These are phyloP conservation scores for Lathyrus aphaca DNA, from an alignment of 306 rosid genomes.

Conservation along the genomic window DNA sequence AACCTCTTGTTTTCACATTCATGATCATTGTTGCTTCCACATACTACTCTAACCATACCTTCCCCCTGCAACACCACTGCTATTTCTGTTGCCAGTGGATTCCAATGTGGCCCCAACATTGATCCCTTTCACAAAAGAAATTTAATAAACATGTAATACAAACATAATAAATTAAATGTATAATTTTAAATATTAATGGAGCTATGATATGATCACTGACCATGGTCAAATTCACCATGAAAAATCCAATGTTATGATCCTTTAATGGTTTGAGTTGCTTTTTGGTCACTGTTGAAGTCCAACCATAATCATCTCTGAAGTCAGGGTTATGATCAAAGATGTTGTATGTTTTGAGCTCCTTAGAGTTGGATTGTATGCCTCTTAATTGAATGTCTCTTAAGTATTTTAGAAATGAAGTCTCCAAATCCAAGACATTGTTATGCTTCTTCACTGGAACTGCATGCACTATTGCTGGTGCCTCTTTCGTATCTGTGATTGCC, in stretches of 20 bases:
- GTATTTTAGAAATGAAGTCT: slow-evolving; percentile 47
- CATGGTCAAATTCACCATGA: slow-evolving; percentile 73
- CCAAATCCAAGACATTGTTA: slow-evolving; percentile 47
- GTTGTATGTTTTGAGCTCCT: slow-evolving; percentile 48
- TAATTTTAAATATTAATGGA: not conserved
- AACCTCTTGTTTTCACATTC: slow-evolving; percentile 63
- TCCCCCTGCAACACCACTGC: slow-evolving; percentile 60
- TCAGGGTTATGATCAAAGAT: slow-evolving; percentile 59
- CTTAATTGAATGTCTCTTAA: slow-evolving; percentile 34
- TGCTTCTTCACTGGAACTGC: slow-evolving; percentile 49
- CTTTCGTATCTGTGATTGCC: slow-evolving; percentile 46
- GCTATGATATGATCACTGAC: slow-evolving; percentile 44
- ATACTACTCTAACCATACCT: slow-evolving; percentile 74
- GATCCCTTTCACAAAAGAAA: slow-evolving; percentile 53
- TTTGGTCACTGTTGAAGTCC: slow-evolving; percentile 71
- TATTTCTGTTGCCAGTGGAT: slow-evolving; percentile 75
- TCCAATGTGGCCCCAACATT: slow-evolving; percentile 98
- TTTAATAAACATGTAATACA: not conserved
- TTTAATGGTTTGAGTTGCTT: slow-evolving; percentile 44
- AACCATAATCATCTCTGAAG: slow-evolving; percentile 64
- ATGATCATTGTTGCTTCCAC: slow-evolving; percentile 50
- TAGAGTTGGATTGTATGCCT: slow-evolving; percentile 38
- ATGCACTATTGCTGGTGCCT: slow-evolving; percentile 64
- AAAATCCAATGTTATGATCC: slow-evolving; percentile 60
- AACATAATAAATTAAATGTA: too few species aligned